phyloP scores from a whole-genome alignment of 2,329 filamentous ascomycete genomes.

The Metarhizium brunneum region DNA sequence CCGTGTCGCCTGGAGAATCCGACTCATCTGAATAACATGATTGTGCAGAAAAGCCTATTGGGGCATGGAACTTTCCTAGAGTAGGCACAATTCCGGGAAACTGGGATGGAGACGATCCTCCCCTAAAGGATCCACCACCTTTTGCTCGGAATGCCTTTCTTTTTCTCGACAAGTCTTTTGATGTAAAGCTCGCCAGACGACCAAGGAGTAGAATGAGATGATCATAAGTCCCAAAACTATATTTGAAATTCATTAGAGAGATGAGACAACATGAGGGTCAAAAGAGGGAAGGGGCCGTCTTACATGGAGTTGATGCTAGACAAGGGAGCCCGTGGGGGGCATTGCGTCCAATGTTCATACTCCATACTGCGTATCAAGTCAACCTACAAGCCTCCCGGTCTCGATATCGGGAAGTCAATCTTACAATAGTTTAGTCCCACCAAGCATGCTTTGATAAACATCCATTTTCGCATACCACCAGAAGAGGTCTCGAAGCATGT shows the following conservation, averaged over 20 bases:
- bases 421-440: conserved; percentile 76
- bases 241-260: conserved; percentile 14
- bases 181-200: conserved; percentile 68
- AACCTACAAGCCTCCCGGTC: conserved; percentile 7
- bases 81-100: conserved; percentile 50
- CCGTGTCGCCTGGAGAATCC: conserved; percentile 39
- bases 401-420: background rate
- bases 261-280: background rate
- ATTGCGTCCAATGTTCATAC: conserved; percentile 74
- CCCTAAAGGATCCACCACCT: conserved; percentile 16
- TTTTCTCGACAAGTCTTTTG: conserved; percentile 71
- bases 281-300: conserved; percentile 17
- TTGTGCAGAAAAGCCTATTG: conserved; percentile 46
- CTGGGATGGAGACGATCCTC: conserved; percentile 27
- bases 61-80: conserved; percentile 37
- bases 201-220: conserved; percentile 76
- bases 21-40: conserved; percentile 32
- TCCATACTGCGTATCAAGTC: conserved; percentile 51
- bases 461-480: conserved; percentile 98
- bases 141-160: conserved; percentile 42
- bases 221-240: conserved; percentile 81
- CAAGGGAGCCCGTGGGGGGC: conserved; percentile 73
- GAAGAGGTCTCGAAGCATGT: conserved; percentile 75
- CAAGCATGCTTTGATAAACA: conserved; percentile 80
- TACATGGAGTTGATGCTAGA: conserved; percentile 66